Conservation (phyloP, 2,329 filamentous ascomycete species). For the Diaporthe capsici region DNA sequence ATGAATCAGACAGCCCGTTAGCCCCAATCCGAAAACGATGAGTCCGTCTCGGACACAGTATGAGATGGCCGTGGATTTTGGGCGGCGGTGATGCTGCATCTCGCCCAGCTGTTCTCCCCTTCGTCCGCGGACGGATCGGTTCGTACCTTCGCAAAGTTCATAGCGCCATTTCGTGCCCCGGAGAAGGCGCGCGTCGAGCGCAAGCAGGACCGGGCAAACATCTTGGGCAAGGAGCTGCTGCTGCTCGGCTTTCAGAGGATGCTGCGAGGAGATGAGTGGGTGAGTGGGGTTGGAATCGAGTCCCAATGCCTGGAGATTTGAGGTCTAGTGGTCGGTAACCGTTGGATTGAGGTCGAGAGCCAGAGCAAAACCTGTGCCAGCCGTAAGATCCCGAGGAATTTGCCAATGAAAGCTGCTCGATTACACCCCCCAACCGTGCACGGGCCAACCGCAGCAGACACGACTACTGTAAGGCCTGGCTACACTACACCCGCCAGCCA, state of each 20-base stretch:
- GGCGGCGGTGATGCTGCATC: not conserved
- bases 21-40: slow-evolving; percentile 21
- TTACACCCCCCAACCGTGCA: slow-evolving; percentile 32
- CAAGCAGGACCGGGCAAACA: slow-evolving; percentile 95
- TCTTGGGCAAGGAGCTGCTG: slow-evolving; percentile 69
- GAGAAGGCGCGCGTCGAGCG: slow-evolving; percentile 89
- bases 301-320: slow-evolving; percentile 52
- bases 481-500: not conserved
- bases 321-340: slow-evolving; percentile 44
- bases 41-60: slow-evolving; percentile 26
- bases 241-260: slow-evolving; percentile 55
- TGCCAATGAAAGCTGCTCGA: slow-evolving; percentile 40
- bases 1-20: slow-evolving; percentile 30
- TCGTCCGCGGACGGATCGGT: slow-evolving; percentile 36
- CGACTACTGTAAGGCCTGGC: slow-evolving; percentile 20
- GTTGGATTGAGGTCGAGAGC: slow-evolving; percentile 42
- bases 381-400: slow-evolving; percentile 39
- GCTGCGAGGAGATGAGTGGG: slow-evolving; percentile 50
- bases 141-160: slow-evolving; percentile 80
- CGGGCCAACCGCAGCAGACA: slow-evolving; percentile 20
- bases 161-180: slow-evolving; percentile 80
- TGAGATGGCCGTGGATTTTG: not conserved
- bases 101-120: not conserved
- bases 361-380: slow-evolving; percentile 42
- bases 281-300: slow-evolving; percentile 52